Base-by-base conservation (phyloP, 345 rosid species). In the Euphorbia lathyris region DNA sequence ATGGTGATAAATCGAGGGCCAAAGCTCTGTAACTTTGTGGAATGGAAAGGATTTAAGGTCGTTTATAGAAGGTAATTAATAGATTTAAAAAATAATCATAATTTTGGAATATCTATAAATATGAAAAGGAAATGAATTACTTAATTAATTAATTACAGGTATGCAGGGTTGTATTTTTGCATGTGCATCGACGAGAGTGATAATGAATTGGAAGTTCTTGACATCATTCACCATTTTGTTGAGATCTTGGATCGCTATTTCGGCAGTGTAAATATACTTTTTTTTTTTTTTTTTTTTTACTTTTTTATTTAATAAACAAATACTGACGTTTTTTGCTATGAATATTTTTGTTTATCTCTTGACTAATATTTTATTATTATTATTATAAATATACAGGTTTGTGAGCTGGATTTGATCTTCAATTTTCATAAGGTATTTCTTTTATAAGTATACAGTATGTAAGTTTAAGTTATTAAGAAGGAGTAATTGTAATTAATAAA, bases 361-460 rank as follows among this genome's bases (percentile, higher is more conserved):
- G 5, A 6, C 7, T 30, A 30, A n/a, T 59, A 40, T 20, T 19
- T 9, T 29, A 50, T 3, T 71, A 32, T 32, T 32, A 32, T 32
- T 32, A n/a, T n/a, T n/a, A n/a, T n/a, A n/a, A n/a, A n/a, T n/a
- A n/a, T 32, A 17, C 50, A 73, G 76, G 76, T 73, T 25, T 73
- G 76, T 12, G 76, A 73, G 43, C 30, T 73, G 51, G 76, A 76
- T 25, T 51, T 76, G 52, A 76, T 76, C 69, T 76, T 76, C 74
- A 76, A 76, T 61, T 76, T 76, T 32, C 79, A 76, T 25, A 76
- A 76, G 79, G 79, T 69, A 23, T 4, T n/a, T n/a, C n/a, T n/a
- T n/a, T n/a, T n/a, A n/a, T n/a, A n/a, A n/a, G n/a, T n/a, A n/a
- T n/a, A n/a, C n/a, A n/a, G n/a, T n/a, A n/a, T n/a, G n/a, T n/a